phyloP scores from a whole-genome alignment of 2,329 filamentous ascomycete genomes.

The Blumeria hordei region DNA sequence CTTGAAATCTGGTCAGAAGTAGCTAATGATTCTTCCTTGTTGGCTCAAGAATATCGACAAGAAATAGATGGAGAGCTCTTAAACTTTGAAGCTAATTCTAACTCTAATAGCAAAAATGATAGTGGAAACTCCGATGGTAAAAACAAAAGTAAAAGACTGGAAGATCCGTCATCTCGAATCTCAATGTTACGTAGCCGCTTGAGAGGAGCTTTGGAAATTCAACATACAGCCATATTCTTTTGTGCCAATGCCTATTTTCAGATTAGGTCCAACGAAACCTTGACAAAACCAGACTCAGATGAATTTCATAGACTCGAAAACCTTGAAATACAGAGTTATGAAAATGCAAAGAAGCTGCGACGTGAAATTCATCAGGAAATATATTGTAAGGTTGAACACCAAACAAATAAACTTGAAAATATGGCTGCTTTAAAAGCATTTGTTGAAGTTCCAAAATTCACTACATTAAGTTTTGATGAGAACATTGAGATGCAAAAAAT shows the following conservation, averaged over 20 bases:
- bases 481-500: slow-evolving; percentile 52
- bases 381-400: slow-evolving; percentile 29
- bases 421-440: slow-evolving; percentile 30
- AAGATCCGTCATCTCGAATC: slow-evolving; percentile 19
- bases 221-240: slow-evolving; percentile 69
- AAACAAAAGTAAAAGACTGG: slow-evolving; percentile 13
- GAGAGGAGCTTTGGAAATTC: slow-evolving; percentile 48
- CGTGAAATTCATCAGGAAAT: slow-evolving; percentile 48
- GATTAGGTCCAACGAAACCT: slow-evolving; percentile 44
- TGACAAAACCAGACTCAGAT: slow-evolving; percentile 41
- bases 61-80: slow-evolving; percentile 30
- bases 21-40: slow-evolving; percentile 21
- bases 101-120: not conserved
- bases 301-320: slow-evolving; percentile 42
- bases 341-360: slow-evolving; percentile 52
- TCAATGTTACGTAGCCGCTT: slow-evolving; percentile 39
- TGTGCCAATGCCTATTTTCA: slow-evolving; percentile 65
- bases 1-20: slow-evolving; percentile 43
- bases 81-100: not conserved
- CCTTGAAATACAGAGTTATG: slow-evolving; percentile 49
- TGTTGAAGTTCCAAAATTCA: slow-evolving; percentile 36
- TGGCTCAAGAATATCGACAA: slow-evolving; percentile 39
- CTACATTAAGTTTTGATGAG: slow-evolving; percentile 23
- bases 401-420: slow-evolving; percentile 37
- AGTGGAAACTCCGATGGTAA: slow-evolving; percentile 4